phyloP scores from a whole-genome alignment of 768 basidiomycete genomes.

The Lactarius indigo region DNA sequence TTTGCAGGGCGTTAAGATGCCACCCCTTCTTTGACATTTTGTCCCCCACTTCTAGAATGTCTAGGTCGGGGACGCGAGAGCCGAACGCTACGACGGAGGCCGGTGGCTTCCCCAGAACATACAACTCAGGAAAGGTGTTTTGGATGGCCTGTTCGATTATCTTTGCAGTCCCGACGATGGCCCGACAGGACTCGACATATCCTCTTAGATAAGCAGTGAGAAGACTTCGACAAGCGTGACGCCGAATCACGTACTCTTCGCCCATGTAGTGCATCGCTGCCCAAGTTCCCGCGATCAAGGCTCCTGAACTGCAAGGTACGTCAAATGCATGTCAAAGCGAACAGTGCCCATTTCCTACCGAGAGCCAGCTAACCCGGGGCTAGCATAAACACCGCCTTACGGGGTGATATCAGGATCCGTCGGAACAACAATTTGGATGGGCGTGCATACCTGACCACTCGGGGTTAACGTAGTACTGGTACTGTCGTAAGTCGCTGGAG shows the following conservation, averaged over 20 bases:
- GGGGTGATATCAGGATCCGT: slow-evolving; percentile 25
- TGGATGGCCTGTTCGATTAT: slow-evolving; percentile 65
- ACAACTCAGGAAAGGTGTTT: slow-evolving; percentile 73
- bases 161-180: slow-evolving; percentile 74
- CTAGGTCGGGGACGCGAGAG: slow-evolving; percentile 47
- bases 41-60: slow-evolving; percentile 89
- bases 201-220: slow-evolving; percentile 48
- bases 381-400: slow-evolving; percentile 83
- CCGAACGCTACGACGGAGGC: slow-evolving; percentile 91
- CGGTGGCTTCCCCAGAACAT: slow-evolving; percentile 84
- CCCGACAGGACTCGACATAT: slow-evolving; percentile 79
- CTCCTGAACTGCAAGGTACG: slow-evolving; percentile 64
- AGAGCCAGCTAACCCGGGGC: slow-evolving; percentile 86
- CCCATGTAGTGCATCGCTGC: slow-evolving; percentile 96
- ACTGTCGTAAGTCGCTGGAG: slow-evolving; percentile 63
- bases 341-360: slow-evolving; percentile 47
- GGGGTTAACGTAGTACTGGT: slow-evolving; percentile 85
- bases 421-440: slow-evolving; percentile 6
- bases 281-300: slow-evolving; percentile 93
- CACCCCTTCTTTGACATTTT: slow-evolving; percentile 81
- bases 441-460: slow-evolving; percentile 62
- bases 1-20: slow-evolving; percentile 83
- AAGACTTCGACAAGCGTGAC: neutral
- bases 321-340: neutral
- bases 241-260: slow-evolving; percentile 52